These are phyloP conservation scores for Saccharomycopsis microspora DNA, from an alignment of 805 yeast genomes.

Conservation along the genomic window DNA sequence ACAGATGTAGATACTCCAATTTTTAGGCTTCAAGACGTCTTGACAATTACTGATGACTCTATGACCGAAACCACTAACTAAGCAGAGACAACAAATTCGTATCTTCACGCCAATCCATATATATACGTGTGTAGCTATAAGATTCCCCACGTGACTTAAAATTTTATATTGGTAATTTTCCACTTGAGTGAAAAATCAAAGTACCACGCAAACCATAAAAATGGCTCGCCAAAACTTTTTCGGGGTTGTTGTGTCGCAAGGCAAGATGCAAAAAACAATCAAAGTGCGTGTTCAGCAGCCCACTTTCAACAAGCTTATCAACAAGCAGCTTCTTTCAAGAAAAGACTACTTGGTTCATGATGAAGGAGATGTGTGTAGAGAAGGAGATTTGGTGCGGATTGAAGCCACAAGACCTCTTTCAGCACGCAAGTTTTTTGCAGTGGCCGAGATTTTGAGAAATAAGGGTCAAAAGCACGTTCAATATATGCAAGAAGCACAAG, in stretches of 20 bases:
- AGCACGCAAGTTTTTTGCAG: conserved; percentile 73
- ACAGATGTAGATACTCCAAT: no score
- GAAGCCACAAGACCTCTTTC: conserved; percentile 82
- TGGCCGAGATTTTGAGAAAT: conserved; percentile 81
- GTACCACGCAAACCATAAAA: neutral
- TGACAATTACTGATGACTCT: no score
- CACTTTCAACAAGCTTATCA: conserved; percentile 57
- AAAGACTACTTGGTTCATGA: conserved; percentile 89
- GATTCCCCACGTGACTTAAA: no score
- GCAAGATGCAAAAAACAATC: conserved; percentile 91
- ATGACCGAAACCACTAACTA: no score
- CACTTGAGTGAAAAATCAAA: neutral
- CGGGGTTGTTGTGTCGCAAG: conserved; percentile 92
- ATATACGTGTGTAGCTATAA: no score
- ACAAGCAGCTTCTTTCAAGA: conserved; percentile 66
- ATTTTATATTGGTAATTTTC: no score
- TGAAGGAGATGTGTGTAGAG: conserved; percentile 82
- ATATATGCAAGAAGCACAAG: conserved; percentile 65
- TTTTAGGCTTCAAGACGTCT: no score
- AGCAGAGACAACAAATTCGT: no score
- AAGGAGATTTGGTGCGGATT: conserved; percentile 91
- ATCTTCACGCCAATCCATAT: no score
- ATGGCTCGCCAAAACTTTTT: conserved; percentile 89
- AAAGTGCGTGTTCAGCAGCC: conserved; percentile 81
- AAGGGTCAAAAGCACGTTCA: conserved; percentile 86